phyloP scores from a whole-genome alignment of 495 filamentous ascomycete species.

The Apiosordaria backusii region DNA sequence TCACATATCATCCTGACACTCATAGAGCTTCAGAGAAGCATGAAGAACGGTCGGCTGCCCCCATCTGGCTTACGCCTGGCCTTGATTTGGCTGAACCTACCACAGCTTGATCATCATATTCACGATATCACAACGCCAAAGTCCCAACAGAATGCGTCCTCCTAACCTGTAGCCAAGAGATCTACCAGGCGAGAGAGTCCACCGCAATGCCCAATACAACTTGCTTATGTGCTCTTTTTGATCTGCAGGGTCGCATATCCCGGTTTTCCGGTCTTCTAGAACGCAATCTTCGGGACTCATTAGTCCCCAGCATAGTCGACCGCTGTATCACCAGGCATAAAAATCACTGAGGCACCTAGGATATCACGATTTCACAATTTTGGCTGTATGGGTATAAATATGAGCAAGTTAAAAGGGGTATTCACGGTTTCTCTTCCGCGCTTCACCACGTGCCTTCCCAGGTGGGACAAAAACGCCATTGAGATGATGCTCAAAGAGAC shows the following conservation, averaged over 20 bases:
- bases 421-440: constrained; percentile 11
- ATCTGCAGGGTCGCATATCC: neutral
- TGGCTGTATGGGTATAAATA: neutral
- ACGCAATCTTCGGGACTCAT: neutral
- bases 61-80: neutral
- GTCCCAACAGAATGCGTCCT: neutral
- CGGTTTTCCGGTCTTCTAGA: neutral
- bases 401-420: constrained; percentile 1
- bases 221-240: neutral
- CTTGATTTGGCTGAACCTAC: neutral
- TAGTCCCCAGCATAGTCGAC: neutral
- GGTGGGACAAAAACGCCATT: neutral
- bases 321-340: neutral
- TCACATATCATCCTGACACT: neutral
- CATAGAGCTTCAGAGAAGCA: neutral
- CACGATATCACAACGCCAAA: neutral
- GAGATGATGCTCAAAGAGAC: constrained; percentile 26
- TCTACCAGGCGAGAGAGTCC: neutral
- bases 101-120: neutral
- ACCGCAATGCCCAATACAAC: neutral
- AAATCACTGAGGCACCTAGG: neutral
- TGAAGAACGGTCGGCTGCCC: too few species aligned
- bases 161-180: neutral
- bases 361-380: neutral
- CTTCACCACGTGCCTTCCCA: neutral